Conservation (phyloP, 1,284 basidiomycete genomes). For the Rhodotorula sp. region DNA sequence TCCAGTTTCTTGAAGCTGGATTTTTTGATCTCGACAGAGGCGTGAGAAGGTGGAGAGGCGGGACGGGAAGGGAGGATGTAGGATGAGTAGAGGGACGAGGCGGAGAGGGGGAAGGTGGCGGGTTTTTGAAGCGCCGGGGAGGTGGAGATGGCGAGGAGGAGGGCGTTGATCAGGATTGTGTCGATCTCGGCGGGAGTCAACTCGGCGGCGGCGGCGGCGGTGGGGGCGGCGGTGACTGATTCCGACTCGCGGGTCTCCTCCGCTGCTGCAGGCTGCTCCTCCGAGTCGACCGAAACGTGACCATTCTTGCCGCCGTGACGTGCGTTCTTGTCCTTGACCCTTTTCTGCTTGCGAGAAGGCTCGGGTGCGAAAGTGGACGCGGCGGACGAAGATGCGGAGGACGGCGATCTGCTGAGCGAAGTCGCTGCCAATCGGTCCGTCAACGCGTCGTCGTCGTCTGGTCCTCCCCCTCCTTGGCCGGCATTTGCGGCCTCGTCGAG, state of each 20-base stretch:
- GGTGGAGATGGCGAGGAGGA: conserved; percentile 63
- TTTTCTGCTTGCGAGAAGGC: background rate
- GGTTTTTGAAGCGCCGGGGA: conserved; percentile 50
- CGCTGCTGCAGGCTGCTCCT: too few relatives aligned
- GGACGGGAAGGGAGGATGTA: conserved; percentile 74
- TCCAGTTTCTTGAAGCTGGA: conserved; percentile 75
- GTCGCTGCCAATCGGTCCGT: background rate
- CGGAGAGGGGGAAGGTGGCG: conserved; percentile 67
- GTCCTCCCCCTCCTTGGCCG: background rate
- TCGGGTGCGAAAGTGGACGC: background rate
- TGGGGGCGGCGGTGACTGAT: too few relatives aligned
- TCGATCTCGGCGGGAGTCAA: conserved; percentile 53
- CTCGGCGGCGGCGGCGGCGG: background rate
- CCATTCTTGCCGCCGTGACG: too few relatives aligned
- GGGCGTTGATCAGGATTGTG: conserved; percentile 61
- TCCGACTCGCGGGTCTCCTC: too few relatives aligned
- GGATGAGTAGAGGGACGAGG: conserved; percentile 70
- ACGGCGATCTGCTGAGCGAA: background rate
- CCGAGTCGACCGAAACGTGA: too few relatives aligned
- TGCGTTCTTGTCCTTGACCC: background rate
- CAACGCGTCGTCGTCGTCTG: background rate
- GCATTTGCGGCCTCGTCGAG: background rate
- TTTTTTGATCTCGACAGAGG: conserved; percentile 57
- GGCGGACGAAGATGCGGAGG: background rate
- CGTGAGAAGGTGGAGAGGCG: conserved; percentile 48